Base-by-base conservation (phyloP, 2,329 filamentous ascomycete species). In the Colletotrichum costaricense region DNA sequence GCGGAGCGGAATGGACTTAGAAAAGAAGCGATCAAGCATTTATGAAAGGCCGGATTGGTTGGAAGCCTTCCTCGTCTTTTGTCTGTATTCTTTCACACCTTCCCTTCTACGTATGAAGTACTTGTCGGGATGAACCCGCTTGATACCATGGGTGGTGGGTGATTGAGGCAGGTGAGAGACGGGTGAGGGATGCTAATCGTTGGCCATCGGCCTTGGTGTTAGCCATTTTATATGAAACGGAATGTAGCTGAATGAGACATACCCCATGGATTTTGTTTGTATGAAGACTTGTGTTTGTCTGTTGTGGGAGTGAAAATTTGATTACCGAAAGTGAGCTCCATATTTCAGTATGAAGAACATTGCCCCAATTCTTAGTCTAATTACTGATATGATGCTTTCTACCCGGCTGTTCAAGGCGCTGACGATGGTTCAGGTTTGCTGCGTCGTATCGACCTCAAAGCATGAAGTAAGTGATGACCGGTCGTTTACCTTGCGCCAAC, bases 201-300 rank as follows among this genome's bases (percentile, higher is more conserved):
- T 35, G 5, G 12, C 22, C 57, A 16, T 19, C 46, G 22, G n/a
- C 62, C n/a, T 26, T 14, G 46, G 49, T 64, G 14, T 64, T 55
- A 16, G 14, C 46, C 30, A 38, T 19, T 38, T 38, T 38, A 55
- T 14, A 12, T 12, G 22, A 38, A 55, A 55, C 14, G 22, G 26
- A 16, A 55, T 26, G 12, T 55, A 64, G 62, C 49, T 55, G 62
- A 55, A 64, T 55, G 14, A 64, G 33, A 55, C 30, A 64, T 38
- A 30, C 19, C 30, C 62, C 49, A 42, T 26, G 57, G 16, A 7
- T 42, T 49, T 49, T 49, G 42, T n/a, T 49, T 49, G 42, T 7
- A 49, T 22, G 42, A 49, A n/a, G 19, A 11, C 19, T 22, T 49
- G 1, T 9, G 4, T 11, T 5, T 9, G 3, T n/a, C 19, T 22